These are phyloP conservation scores for Cucurbita argyrosperma DNA, from an alignment of 306 rosid species.

Conservation along the genomic window DNA sequence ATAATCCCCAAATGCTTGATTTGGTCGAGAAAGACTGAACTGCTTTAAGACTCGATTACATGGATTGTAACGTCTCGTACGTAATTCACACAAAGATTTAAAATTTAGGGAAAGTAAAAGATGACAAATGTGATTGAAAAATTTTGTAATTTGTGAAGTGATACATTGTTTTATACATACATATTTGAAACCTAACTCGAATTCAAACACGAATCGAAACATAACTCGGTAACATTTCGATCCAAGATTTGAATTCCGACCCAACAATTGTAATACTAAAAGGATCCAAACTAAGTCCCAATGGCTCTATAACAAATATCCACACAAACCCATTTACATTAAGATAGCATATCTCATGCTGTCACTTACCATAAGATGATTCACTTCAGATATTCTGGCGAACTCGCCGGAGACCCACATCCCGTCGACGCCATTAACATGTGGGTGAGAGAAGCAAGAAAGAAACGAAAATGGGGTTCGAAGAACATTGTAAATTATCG, in stretches of 20 bases:
- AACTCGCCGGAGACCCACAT: slow-evolving; percentile 63
- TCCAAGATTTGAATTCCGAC: neutral
- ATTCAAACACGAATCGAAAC: neutral
- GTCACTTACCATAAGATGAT: slow-evolving; percentile 92
- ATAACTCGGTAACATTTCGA: neutral
- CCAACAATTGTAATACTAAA: neutral
- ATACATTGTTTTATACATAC: neutral
- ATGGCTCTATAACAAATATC: neutral
- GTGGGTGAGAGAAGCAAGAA: slow-evolving; percentile 74
- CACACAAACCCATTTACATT: slow-evolving; percentile 29
- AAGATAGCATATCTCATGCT: slow-evolving; percentile 98
- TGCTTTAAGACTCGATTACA: too few species aligned
- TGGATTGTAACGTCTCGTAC: too few species aligned
- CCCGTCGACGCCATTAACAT: slow-evolving; percentile 54
- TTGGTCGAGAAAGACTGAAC: too few species aligned
- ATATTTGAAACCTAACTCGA: neutral
- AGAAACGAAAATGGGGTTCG: slow-evolving; percentile 51
- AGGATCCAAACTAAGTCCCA: neutral
- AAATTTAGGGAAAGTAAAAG: too few species aligned
- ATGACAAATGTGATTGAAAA: neutral
- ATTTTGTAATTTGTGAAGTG: neutral
- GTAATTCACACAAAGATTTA: too few species aligned
- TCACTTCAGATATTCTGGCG: slow-evolving; percentile 64
- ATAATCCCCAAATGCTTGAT: too few species aligned
- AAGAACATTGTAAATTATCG: slow-evolving; percentile 27